Percentiles rank a stretch among this genome's conserved stretches.
Evolutionary conservation across 2,329 filamentous ascomycete species (phyloP).

Genomic region (Penicillium sp.): DNA sequence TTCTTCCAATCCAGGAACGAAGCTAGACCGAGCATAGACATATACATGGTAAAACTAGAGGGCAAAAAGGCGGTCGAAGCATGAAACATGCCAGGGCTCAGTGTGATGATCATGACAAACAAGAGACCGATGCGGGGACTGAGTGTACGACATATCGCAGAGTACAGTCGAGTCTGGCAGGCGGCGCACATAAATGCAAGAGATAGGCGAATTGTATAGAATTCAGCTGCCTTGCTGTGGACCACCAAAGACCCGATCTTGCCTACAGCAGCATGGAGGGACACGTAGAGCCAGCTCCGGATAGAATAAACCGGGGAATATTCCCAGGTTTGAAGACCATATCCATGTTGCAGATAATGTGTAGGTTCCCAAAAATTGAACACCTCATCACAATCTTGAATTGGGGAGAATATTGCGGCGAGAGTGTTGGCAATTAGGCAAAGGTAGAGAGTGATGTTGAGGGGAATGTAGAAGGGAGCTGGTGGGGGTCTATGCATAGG

Average conservation of each 20-base stretch:
- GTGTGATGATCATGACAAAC: slow-evolving; percentile 67
- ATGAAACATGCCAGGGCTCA: slow-evolving; percentile 88
- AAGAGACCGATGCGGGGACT: slow-evolving; percentile 77
- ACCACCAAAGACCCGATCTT: slow-evolving; percentile 54
- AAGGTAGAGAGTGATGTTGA: slow-evolving; percentile 69
- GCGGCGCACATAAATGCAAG: slow-evolving; percentile 69
- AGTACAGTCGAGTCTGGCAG: slow-evolving; percentile 73
- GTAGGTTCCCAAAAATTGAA: slow-evolving; percentile 99
- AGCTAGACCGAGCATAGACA: slow-evolving; percentile 71
- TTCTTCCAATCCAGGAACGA: slow-evolving; percentile 85
- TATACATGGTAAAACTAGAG: slow-evolving; percentile 95
- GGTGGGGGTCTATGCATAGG: slow-evolving; percentile 23
- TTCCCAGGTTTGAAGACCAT: slow-evolving; percentile 95
- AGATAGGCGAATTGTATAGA: slow-evolving; percentile 72
- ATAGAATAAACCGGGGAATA: slow-evolving; percentile 94
- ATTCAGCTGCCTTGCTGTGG: slow-evolving; percentile 53
- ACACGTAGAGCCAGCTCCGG: slow-evolving; percentile 85
- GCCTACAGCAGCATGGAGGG: slow-evolving; percentile 64
- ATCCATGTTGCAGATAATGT: slow-evolving; percentile 85
- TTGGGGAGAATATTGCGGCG: slow-evolving; percentile 74
- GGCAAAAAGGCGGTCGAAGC: slow-evolving; percentile 78
- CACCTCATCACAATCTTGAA: slow-evolving; percentile 96
- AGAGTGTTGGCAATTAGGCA: slow-evolving; percentile 66
- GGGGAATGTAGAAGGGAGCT: slow-evolving; percentile 54
- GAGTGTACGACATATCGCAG: slow-evolving; percentile 64